Base-by-base conservation (phyloP, 1,284 basidiomycete genomes). In the Irpex lacteus region DNA sequence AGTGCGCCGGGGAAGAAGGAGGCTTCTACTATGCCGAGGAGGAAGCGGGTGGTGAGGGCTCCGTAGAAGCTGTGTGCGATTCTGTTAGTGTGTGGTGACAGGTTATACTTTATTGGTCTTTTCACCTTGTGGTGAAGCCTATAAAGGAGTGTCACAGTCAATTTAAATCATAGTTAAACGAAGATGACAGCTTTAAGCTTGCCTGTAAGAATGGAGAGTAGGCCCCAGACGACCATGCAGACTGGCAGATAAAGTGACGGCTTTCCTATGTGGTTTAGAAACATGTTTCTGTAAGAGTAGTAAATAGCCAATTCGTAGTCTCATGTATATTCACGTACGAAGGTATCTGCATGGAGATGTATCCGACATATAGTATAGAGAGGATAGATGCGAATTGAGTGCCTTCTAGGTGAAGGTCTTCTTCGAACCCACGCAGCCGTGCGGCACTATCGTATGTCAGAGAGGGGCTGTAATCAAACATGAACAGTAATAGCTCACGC, bases 321-420 rank as follows among this genome's bases (percentile, higher is more conserved):
- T n/a, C 69, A 44, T n/a, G 9, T 36, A 34, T 8, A 7, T 57
- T 59, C 1, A 77, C 85, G 70, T 71, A 90, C 87, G 89, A 91
- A 2, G 89, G 90, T 60, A 91, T 82, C 74, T 94, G 92, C 87
- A 92, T 91, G 55, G 91, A 74, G 67, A 91, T 87, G 70, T 95
- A 94, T 21, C 90, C 91, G 57, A 92, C 83, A 70, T 91, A 94
- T 40, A 94, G 83, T 64, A 93, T 85, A 3, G 86, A 87, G 21
- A 95, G 74, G 19, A 92, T 74, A 0, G 88, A 90, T 5, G 87
- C 84, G 71, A 92, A 94, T 70, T 93, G 81, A 40, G 79, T 79
- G 15, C 85, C 89, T 59, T 83, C 78, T 37, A 94, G 77, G 19
- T 84, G 72, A 21, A 94, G 77, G 71, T 93, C 91, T 59, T 78